Percentiles rank a stretch among this genome's conserved stretches.
These are phyloP conservation scores for Passiflora organensis DNA, from an alignment of 345 rosid species.

Conservation along the genomic window DNA sequence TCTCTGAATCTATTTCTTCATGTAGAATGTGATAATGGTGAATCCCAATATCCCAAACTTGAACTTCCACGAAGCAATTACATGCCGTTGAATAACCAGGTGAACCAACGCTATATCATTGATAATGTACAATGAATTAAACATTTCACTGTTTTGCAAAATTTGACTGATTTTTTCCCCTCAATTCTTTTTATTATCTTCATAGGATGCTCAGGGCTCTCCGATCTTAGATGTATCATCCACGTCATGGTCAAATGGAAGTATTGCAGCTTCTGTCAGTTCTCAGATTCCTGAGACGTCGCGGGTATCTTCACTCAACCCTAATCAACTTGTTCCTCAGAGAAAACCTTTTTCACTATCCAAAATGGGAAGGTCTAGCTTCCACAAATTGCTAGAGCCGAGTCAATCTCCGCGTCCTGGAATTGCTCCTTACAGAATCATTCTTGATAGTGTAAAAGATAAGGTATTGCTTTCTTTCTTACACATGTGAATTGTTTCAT, in stretches of 20 bases:
- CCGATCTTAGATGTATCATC: conserved; percentile 22
- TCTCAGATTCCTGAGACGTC: conserved; percentile 32
- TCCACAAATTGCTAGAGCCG: conserved; percentile 95
- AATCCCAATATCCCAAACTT: conserved; percentile 65
- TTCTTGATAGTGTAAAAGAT: conserved; percentile 87
- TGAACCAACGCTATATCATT: conserved; percentile 6
- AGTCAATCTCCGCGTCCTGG: conserved; percentile 70
- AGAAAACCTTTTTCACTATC: conserved; percentile 75
- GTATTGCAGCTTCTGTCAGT: conserved; percentile 30
- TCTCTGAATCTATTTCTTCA: conserved; percentile 3
- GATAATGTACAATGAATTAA: too few relatives aligned
- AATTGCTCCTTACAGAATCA: conserved; percentile 88
- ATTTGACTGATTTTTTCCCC: background rate
- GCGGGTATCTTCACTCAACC: conserved; percentile 43
- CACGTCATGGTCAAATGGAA: conserved; percentile 42
- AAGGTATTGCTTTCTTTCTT: conserved; percentile 57
- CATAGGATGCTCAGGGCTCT: conserved; percentile 37
- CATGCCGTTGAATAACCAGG: conserved; percentile 60
- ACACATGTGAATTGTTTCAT: too few relatives aligned
- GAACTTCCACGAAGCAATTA: conserved; percentile 63
- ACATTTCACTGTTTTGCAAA: background rate
- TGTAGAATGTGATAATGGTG: conserved; percentile 55
- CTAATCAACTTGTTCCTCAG: conserved; percentile 57
- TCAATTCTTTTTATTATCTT: background rate
- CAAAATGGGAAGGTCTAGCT: conserved; percentile 76